A percentile compares a stretch with the other conserved stretches of the same genome.
Conservation (phyloP, 306 rosid species). For the Ormosia semicastrata region DNA sequence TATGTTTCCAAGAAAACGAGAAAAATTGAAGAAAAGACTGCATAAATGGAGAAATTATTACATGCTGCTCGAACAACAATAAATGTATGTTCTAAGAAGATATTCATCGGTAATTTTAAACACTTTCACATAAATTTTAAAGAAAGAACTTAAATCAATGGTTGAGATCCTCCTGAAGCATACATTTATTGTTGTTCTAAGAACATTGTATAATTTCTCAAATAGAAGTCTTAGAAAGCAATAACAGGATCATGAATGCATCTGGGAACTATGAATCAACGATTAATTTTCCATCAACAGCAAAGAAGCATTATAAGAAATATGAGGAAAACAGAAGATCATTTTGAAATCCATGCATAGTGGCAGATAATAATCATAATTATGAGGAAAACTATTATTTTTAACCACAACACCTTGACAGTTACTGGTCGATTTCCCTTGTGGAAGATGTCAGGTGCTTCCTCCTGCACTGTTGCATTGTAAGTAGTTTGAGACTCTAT, state of each 20-base stretch:
- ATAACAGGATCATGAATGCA: neutral
- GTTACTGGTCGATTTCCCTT: slow-evolving; percentile 31
- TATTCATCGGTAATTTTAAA: too few species aligned
- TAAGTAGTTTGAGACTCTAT: slow-evolving; percentile 32
- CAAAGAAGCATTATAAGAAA: neutral
- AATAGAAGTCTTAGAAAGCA: neutral
- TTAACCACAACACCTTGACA: slow-evolving; percentile 31
- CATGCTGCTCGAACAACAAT: too few species aligned
- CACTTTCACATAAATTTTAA: too few species aligned
- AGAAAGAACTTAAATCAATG: too few species aligned
- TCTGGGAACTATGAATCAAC: neutral
- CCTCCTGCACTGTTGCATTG: neutral
- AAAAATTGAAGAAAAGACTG: too few species aligned
- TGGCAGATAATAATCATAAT: neutral
- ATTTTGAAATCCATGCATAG: neutral
- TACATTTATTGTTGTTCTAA: too few species aligned
- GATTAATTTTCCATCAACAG: neutral
- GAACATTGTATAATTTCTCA: too few species aligned
- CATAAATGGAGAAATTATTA: too few species aligned
- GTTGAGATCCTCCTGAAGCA: too few species aligned
- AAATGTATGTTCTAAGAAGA: too few species aligned
- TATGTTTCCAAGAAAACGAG: too few species aligned
- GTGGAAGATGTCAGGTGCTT: slow-evolving; percentile 17
- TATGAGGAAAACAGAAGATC: neutral
- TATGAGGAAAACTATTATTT: neutral